These are phyloP conservation scores for Aspergillus caelatus DNA, from an alignment of 2,329 filamentous ascomycete genomes.

Conservation along the genomic window DNA sequence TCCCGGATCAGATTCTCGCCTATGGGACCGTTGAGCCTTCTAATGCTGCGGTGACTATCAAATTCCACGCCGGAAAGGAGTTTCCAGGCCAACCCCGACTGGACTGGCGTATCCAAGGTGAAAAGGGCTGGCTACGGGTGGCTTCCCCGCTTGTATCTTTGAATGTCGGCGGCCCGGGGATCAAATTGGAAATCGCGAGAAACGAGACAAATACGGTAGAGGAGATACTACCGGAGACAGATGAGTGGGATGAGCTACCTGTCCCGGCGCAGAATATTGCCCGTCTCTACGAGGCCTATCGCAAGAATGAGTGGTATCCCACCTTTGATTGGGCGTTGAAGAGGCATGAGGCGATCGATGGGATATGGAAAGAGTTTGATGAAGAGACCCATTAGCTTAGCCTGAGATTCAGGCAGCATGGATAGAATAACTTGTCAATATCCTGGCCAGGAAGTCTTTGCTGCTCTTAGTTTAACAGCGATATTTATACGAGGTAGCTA, in stretches of 20 bases:
- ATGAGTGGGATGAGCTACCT: slow-evolving; percentile 53
- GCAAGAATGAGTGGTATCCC: slow-evolving; percentile 43
- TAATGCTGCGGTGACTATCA: slow-evolving; percentile 34
- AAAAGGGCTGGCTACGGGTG: slow-evolving; percentile 45
- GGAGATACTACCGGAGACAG: slow-evolving; percentile 43
- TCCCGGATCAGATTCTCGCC: slow-evolving; percentile 9
- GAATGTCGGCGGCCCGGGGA: slow-evolving; percentile 42
- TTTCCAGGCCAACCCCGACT: slow-evolving; percentile 25
- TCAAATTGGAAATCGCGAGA: slow-evolving; percentile 56
- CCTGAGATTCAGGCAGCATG: not conserved
- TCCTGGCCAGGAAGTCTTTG: accelerated
- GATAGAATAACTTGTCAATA: not conserved
- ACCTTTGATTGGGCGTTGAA: slow-evolving; percentile 49
- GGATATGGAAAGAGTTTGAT: slow-evolving; percentile 21
- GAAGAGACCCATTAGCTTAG: not conserved
- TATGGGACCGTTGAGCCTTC: slow-evolving; percentile 22
- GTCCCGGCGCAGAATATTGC: slow-evolving; percentile 54
- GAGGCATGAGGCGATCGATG: slow-evolving; percentile 54
- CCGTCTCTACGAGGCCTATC: slow-evolving; percentile 60
- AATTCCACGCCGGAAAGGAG: slow-evolving; percentile 54
- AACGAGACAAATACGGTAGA: slow-evolving; percentile 49
- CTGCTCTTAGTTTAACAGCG: not conserved
- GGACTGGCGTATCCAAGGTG: slow-evolving; percentile 32
- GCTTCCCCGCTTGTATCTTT: slow-evolving; percentile 34
- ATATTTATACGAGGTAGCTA: not conserved